Percentiles rank a stretch among this genome's conserved stretches.
These are phyloP conservation scores for Colletotrichum chlorophyti DNA, from an alignment of 2,329 filamentous ascomycete species.

Conservation along the genomic window DNA sequence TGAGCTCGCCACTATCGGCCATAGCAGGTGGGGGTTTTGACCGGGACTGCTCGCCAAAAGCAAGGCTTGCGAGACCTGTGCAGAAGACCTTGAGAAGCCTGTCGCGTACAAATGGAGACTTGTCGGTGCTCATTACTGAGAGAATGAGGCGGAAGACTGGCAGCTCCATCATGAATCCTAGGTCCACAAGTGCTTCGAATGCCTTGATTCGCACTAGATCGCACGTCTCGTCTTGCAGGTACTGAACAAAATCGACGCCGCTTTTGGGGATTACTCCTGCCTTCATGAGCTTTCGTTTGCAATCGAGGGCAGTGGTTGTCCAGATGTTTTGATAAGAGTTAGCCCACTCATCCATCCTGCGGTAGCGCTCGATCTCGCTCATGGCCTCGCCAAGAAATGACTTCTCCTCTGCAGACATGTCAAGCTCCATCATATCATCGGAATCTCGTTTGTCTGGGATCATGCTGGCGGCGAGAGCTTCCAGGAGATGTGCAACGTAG, in stretches of 20 bases:
- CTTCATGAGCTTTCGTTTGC: conserved; percentile 69
- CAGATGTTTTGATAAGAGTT: conserved; percentile 73
- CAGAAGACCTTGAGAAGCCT: conserved; percentile 66
- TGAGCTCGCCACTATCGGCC: conserved; percentile 38
- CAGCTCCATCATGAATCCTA: conserved; percentile 65
- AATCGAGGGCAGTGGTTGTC: conserved; percentile 67
- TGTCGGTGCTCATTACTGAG: conserved; percentile 65
- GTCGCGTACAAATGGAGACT: conserved; percentile 68
- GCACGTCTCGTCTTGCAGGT: conserved; percentile 68
- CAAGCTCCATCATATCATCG: conserved; percentile 46
- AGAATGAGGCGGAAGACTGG: conserved; percentile 63
- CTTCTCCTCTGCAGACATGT: conserved; percentile 44
- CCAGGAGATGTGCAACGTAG: conserved; percentile 84
- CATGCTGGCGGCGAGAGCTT: conserved; percentile 64
- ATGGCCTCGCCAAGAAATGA: conserved; percentile 60
- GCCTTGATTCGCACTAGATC: conserved; percentile 71
- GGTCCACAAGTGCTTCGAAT: conserved; percentile 68
- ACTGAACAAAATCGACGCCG: conserved; percentile 65
- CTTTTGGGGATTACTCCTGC: conserved; percentile 63
- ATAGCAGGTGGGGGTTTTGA: conserved; percentile 34
- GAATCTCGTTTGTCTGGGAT: conserved; percentile 52
- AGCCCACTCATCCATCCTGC: conserved; percentile 73
- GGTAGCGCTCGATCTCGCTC: conserved; percentile 71
- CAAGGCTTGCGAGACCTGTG: conserved; percentile 66
- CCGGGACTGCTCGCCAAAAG: conserved; percentile 66